Conservation (phyloP, 169 alveolate genomes). For the Perkinsus marinus region DNA sequence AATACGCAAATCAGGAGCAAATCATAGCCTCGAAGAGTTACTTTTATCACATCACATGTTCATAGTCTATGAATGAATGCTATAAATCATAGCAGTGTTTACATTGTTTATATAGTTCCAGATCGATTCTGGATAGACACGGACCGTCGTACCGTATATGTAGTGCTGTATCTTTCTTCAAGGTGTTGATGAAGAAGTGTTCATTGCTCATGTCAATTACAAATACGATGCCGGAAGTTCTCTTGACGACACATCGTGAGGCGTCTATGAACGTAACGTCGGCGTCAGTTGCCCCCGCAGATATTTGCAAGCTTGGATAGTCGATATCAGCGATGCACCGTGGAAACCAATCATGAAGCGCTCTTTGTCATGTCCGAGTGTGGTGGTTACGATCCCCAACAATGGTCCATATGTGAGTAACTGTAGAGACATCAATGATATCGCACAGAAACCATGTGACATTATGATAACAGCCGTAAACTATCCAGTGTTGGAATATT, state of each 20-base stretch:
- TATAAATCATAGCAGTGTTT: too few species aligned
- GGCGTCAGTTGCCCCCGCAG: neutral
- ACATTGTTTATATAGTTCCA: too few species aligned
- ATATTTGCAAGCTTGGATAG: neutral
- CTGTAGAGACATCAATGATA: neutral
- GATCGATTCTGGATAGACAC: too few species aligned
- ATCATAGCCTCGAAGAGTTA: too few species aligned
- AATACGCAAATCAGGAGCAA: too few species aligned
- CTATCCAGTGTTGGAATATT: too few species aligned
- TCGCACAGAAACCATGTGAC: too few species aligned
- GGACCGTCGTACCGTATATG: too few species aligned
- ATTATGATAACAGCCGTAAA: too few species aligned
- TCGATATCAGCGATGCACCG: neutral
- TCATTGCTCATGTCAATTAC: neutral
- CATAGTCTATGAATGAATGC: too few species aligned
- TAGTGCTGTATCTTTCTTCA: too few species aligned
- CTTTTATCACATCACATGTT: too few species aligned
- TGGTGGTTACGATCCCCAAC: neutral
- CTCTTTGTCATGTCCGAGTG: neutral
- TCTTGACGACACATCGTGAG: neutral
- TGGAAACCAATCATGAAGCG: neutral
- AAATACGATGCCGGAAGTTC: neutral
- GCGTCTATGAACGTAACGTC: neutral
- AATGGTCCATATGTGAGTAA: neutral
- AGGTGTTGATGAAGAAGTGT: neutral